Percentiles rank a stretch among this genome's conserved stretches.
Evolutionary conservation across 1,139 yeast species (phyloP).

Genomic region (Blastobotrys buckinghamii): DNA sequence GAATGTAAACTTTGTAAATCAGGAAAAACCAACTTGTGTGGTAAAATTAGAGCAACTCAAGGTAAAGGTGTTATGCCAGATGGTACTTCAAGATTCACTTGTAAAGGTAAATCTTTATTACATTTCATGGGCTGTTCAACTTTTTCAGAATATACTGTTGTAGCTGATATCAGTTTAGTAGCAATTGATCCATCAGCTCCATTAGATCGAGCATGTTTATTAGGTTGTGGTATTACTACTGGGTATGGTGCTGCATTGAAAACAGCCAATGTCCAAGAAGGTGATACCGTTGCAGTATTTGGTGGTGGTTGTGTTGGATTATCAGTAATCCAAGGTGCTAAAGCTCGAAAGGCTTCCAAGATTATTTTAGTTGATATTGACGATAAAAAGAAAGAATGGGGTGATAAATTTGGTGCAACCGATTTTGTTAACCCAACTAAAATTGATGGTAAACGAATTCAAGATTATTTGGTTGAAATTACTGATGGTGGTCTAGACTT

Average conservation of each 20-base stretch:
- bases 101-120: constrained; percentile 73
- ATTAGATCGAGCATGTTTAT: constrained; percentile 78
- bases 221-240: constrained; percentile 98
- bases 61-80: constrained; percentile 95
- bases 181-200: constrained; percentile 83
- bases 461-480: constrained; percentile 75
- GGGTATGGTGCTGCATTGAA: constrained; percentile 97
- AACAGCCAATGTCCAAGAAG: constrained; percentile 86
- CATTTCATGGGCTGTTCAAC: constrained; percentile 99
- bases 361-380: constrained; percentile 88
- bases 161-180: constrained; percentile 95
- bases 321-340: constrained; percentile 93
- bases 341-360: constrained; percentile 68
- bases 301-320: constrained; percentile 98
- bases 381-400: constrained; percentile 79
- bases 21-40: constrained; percentile 94
- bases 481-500: constrained; percentile 96
- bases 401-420: constrained; percentile 87
- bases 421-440: constrained; percentile 82
- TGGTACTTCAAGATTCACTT: constrained; percentile 79
- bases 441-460: constrained; percentile 70
- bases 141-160: constrained; percentile 94
- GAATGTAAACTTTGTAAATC: constrained; percentile 93
- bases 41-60: constrained; percentile 84
- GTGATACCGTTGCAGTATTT: constrained; percentile 92